These are phyloP conservation scores for Fraxinus pennsylvanica DNA, from an alignment of 257 asterid species.

Conservation along the genomic window DNA sequence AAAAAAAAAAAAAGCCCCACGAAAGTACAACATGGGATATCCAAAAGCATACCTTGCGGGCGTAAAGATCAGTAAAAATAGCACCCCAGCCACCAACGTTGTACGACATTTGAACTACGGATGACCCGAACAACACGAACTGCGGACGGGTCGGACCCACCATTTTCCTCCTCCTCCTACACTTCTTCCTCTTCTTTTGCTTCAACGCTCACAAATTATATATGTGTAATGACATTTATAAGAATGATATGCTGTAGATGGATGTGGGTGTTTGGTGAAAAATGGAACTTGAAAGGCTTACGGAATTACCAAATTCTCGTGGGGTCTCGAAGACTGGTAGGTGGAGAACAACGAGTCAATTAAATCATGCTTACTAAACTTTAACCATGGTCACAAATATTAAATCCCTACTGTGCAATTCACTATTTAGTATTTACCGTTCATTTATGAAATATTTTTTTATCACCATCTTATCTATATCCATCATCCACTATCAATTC, in stretches of 20 bases:
- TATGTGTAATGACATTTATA: background rate
- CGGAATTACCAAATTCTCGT: background rate
- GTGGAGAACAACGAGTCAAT: no score
- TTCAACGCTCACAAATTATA: background rate
- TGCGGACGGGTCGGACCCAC: constrained; percentile 57
- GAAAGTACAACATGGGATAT: background rate
- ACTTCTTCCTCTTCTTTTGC: no score
- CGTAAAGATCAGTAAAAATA: constrained; percentile 64
- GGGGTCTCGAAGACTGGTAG: no score
- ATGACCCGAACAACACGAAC: constrained; percentile 77
- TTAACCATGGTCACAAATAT: no score
- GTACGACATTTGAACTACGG: constrained; percentile 64
- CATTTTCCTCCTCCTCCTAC: constrained; percentile 32
- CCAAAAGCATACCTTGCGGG: constrained; percentile 57
- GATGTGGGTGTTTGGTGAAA: background rate
- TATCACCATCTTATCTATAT: no score
- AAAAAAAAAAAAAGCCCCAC: no score
- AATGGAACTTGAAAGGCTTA: background rate
- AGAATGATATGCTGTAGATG: background rate
- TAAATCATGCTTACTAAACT: no score
- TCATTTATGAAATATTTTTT: no score
- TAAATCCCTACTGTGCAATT: no score
- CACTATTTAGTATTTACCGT: no score
- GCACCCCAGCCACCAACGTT: constrained; percentile 73
- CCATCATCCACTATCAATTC: no score